phyloP scores from a whole-genome alignment of 177 flowering plant species.

The Vitis hybrid region DNA sequence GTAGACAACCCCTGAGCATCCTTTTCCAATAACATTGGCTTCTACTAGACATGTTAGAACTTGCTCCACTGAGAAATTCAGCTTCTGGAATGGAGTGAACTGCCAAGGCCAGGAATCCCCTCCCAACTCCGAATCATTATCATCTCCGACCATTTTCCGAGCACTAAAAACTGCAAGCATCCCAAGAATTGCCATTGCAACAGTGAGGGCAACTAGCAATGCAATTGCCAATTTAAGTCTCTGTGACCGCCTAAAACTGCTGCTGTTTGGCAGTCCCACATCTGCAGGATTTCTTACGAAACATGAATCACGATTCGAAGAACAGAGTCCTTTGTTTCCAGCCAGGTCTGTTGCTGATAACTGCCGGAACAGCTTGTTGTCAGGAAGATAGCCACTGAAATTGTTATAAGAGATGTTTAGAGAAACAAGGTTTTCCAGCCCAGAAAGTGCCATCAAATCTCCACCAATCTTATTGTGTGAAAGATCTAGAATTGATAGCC shows the following conservation, averaged over 20 bases:
- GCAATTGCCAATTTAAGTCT: slow-evolving; percentile 54
- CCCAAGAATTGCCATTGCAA: slow-evolving; percentile 55
- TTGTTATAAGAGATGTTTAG: slow-evolving; percentile 83
- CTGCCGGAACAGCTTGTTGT: slow-evolving; percentile 76
- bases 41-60: slow-evolving; percentile 69
- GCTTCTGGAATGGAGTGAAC: slow-evolving; percentile 88
- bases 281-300: slow-evolving; percentile 35
- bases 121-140: slow-evolving; percentile 60
- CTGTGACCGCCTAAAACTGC: slow-evolving; percentile 22
- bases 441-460: slow-evolving; percentile 46
- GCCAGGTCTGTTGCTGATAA: slow-evolving; percentile 56
- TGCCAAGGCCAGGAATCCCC: slow-evolving; percentile 70
- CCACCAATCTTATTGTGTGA: slow-evolving; percentile 81
- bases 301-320: slow-evolving; percentile 43
- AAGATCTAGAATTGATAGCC: slow-evolving; percentile 74
- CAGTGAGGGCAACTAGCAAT: slow-evolving; percentile 43
- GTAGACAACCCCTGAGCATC: slow-evolving; percentile 84
- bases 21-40: slow-evolving; percentile 79
- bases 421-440: slow-evolving; percentile 74
- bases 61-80: slow-evolving; percentile 71
- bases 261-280: slow-evolving; percentile 10
- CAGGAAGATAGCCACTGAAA: slow-evolving; percentile 82
- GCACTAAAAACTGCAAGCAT: slow-evolving; percentile 51
- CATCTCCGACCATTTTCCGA: slow-evolving; percentile 38
- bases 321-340: slow-evolving; percentile 72